Percentiles rank a stretch among this genome's conserved stretches.
phyloP scores from a whole-genome alignment of 1,284 basidiomycete genomes.

The Vanrija humicola region DNA sequence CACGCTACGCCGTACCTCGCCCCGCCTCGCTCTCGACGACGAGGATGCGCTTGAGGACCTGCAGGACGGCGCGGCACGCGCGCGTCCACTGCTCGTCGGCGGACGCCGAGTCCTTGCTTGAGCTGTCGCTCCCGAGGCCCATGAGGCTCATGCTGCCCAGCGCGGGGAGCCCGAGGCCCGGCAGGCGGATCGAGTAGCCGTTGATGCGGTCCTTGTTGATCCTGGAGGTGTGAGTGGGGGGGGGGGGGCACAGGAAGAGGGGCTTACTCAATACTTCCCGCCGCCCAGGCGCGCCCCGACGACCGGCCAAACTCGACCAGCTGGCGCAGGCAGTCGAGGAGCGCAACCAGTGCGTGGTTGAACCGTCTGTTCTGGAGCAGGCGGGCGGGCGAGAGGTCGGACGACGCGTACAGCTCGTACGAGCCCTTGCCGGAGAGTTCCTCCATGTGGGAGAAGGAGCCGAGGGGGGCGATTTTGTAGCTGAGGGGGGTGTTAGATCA shows the following conservation, averaged over 20 bases:
- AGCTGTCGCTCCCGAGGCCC: constrained; percentile 32
- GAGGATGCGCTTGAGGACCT: constrained; percentile 68
- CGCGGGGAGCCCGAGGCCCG: constrained; percentile 60
- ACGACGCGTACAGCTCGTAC: constrained; percentile 84
- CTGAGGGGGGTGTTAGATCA: constrained; percentile 51
- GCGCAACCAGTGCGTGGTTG: constrained; percentile 92
- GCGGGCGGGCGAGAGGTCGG: constrained; percentile 70
- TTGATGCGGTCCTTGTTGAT: constrained; percentile 93
- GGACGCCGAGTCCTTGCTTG: constrained; percentile 1
- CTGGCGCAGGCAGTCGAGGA: constrained; percentile 90
- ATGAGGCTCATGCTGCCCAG: constrained; percentile 43
- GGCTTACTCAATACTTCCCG: constrained; percentile 57
- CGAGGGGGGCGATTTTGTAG: constrained; percentile 84
- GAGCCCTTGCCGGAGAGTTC: constrained; percentile 75
- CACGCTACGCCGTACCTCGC: not conserved
- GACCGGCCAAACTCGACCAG: constrained; percentile 75
- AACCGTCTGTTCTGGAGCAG: constrained; percentile 91
- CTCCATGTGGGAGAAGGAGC: constrained; percentile 87
- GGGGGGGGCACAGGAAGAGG: constrained; percentile 2
- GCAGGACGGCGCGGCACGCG: constrained; percentile 82
- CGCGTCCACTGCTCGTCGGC: constrained; percentile 90
- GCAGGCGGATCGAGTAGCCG: constrained; percentile 79
- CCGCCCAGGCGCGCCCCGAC: constrained; percentile 71
- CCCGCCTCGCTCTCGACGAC: constrained; percentile 45
- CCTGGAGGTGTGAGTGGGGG: constrained; percentile 50